These are phyloP conservation scores for Naganishia vishniacii DNA, from an alignment of 768 basidiomycete genomes.

Conservation along the genomic window DNA sequence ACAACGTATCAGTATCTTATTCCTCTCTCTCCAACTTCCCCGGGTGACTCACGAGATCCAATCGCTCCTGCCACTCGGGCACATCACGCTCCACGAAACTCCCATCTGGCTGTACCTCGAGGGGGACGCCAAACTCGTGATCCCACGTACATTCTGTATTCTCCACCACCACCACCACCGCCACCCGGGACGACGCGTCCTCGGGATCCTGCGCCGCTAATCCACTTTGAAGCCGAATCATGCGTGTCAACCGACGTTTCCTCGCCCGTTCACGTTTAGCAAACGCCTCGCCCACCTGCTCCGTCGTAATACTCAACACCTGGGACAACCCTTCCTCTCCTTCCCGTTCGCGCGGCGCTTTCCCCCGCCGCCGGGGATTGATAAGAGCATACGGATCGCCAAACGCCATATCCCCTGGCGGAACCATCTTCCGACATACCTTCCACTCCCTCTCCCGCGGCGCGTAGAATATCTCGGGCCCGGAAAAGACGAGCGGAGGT, in stretches of 20 bases:
- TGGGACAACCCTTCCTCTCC: neutral
- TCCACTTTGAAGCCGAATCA: neutral
- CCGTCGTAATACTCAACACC: neutral
- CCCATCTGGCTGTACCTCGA: neutral
- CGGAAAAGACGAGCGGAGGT: slow-evolving; percentile 8
- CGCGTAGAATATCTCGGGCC: slow-evolving; percentile 8
- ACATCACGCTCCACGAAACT: neutral
- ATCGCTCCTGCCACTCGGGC: slow-evolving; percentile 8
- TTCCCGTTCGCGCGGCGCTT: no score
- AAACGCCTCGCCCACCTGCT: neutral
- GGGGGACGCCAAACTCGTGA: slow-evolving; percentile 8
- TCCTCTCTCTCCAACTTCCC: no score
- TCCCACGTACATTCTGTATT: slow-evolving; percentile 9
- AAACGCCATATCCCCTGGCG: slow-evolving; percentile 3
- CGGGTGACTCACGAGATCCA: slow-evolving; percentile 3
- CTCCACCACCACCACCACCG: no score
- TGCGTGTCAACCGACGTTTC: neutral
- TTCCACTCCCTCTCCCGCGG: neutral
- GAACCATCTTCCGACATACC: slow-evolving; percentile 8
- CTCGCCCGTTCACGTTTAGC: neutral
- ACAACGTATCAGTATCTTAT: no score
- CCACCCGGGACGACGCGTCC: no score
- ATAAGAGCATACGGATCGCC: slow-evolving; percentile 14
- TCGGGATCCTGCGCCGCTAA: neutral
- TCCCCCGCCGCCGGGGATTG: no score